Conservation (phyloP, 1,284 basidiomycete genomes). For the Pseudozyma sp. region DNA sequence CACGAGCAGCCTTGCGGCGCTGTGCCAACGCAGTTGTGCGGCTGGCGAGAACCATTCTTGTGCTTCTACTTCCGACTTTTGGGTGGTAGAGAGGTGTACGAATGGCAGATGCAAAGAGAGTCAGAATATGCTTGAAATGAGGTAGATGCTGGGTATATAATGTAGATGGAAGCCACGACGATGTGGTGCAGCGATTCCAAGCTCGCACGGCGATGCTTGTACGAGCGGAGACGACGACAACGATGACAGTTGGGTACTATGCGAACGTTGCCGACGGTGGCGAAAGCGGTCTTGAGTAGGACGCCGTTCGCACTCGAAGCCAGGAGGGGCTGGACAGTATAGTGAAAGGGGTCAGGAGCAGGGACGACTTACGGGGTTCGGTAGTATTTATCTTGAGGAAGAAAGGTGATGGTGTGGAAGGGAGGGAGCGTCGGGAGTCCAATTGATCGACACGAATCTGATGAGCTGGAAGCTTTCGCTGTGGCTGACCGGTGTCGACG, state of each 20-base stretch:
- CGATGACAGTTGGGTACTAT: conserved; percentile 4
- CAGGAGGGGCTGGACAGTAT: background rate
- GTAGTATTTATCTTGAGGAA: conserved; percentile 45
- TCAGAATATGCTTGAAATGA: conserved; percentile 10
- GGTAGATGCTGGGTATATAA: conserved; percentile 5
- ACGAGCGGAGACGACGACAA: conserved; percentile 7
- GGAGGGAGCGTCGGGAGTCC: conserved; percentile 2
- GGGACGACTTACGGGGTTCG: conserved; percentile 27
- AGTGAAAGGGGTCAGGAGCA: background rate
- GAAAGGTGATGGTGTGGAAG: conserved; percentile 23
- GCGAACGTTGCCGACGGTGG: background rate
- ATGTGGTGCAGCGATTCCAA: background rate
- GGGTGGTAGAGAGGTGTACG: background rate
- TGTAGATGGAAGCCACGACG: background rate
- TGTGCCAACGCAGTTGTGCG: conserved; percentile 44
- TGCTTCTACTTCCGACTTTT: conserved; percentile 41
- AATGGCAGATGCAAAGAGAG: background rate
- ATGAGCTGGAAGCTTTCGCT: conserved; percentile 45
- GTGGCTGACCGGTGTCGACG: conserved; percentile 31
- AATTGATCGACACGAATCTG: conserved; percentile 1
- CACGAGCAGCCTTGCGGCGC: conserved; percentile 47
- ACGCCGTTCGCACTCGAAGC: background rate
- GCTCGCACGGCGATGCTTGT: conserved; percentile 14
- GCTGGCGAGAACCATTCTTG: conserved; percentile 37
- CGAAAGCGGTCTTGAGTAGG: conserved; percentile 4